Evolutionary conservation across 495 filamentous ascomycete species (phyloP), one percentile per base, ranked within the genome.

Genomic region (Sabuloglossum arenarium): DNA sequence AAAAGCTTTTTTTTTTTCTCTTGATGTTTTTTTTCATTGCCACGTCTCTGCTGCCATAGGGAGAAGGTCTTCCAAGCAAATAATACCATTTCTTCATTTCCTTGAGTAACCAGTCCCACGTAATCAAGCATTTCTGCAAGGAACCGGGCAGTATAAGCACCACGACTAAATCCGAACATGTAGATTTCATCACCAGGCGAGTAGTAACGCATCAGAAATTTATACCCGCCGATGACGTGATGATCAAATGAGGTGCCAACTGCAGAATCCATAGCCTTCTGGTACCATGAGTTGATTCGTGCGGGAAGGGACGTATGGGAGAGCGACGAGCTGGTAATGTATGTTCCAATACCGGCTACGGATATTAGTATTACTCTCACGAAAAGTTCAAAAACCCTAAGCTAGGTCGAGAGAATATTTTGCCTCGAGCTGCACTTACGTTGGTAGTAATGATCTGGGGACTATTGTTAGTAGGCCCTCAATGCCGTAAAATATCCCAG

Each of bases 51-150:
- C 65, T 93, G 83, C 86, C 86, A 94, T 58, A 81, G 83, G 49
- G 81, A 76, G 60, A 93, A 94, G 0, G 86, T 86, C 68, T 89
- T 88, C 86, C 86, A 91, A 3, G 84, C 87, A 58, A 94, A 94
- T 0, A 72, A 69, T 19, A 84, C 76, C 79, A 93, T 80, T 59
- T 91, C 87, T 61, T 94, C 86, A 60, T 94, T 94, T n/a, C 86
- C 87, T 57, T 79, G 76, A 43, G 79, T 81, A 0, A 91, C 73
- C 10, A 93, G 71, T 14, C 87, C 86, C 55, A 93, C 79, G 56
- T 85, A 81, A 61, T 88, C 83, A 12, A 94, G 72, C 87, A 93
- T 91, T 62, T 90, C 85, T 0, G 86, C 83, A 3, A 93, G 71
- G 63, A 90, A 91, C 12, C 86, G 79, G 6, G 87, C 86, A 24